Conservation (phyloP, 108 stramenopile genomes). For the Skeletonema costatum region DNA sequence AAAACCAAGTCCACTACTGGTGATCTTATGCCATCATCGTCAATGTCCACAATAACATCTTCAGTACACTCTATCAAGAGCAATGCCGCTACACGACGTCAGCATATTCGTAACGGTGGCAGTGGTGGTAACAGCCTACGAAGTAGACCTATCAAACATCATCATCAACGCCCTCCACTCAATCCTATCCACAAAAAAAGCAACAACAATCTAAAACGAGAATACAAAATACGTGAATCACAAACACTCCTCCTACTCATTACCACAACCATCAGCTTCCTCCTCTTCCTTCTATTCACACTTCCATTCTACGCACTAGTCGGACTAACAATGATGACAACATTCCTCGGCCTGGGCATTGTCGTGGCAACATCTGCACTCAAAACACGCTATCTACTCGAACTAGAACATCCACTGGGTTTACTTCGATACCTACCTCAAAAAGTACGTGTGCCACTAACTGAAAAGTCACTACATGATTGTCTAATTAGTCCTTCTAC, state of each 20-base stretch:
- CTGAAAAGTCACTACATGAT: slow-evolving; percentile 11
- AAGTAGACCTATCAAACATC: background rate
- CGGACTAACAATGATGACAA: slow-evolving; percentile 15
- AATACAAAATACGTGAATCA: slow-evolving; percentile 7
- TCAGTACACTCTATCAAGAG: background rate
- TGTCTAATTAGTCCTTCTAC: slow-evolving; percentile 8
- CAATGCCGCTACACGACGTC: background rate
- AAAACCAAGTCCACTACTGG: background rate
- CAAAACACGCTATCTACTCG: slow-evolving; percentile 7
- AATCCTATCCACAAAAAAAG: background rate
- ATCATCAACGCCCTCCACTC: background rate
- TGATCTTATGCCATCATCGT: slow-evolving; percentile 2
- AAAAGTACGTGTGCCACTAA: background rate
- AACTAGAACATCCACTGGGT: slow-evolving; percentile 23
- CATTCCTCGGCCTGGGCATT: slow-evolving; percentile 1
- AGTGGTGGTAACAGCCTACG: background rate
- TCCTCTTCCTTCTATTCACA: slow-evolving; percentile 22
- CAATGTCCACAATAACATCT: background rate
- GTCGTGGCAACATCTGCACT: slow-evolving; percentile 7
- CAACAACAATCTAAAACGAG: background rate
- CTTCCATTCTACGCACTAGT: slow-evolving; percentile 19
- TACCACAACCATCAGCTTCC: slow-evolving; percentile 5
- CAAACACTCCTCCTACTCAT: slow-evolving; percentile 11
- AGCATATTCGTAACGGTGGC: background rate
- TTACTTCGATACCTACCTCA: slow-evolving; percentile 8